A percentile compares a stretch with the other conserved stretches of the same genome.
phyloP scores from a whole-genome alignment of 257 asterid genomes.

The Striga asiatica region DNA sequence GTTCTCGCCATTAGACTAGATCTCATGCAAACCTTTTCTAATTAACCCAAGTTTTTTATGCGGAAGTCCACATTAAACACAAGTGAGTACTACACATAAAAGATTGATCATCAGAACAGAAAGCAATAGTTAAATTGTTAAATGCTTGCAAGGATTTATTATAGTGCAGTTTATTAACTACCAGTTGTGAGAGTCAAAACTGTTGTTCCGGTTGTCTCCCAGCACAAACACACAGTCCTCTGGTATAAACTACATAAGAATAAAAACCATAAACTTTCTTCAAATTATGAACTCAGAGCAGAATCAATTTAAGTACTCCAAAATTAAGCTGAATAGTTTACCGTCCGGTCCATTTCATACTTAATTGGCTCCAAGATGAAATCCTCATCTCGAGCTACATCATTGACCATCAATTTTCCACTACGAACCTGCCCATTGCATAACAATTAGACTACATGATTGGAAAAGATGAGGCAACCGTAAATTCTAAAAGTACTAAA shows the following conservation, averaged over 20 bases:
- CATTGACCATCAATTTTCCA: conserved; percentile 70
- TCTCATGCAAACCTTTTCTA: too few relatives aligned
- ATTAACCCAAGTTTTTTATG: too few relatives aligned
- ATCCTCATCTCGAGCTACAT: conserved; percentile 57
- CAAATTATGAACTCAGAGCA: too few relatives aligned
- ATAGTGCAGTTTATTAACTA: conserved; percentile 11
- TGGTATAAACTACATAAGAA: conserved; percentile 60
- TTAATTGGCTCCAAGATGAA: conserved; percentile 70
- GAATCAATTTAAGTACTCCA: conserved; percentile 6
- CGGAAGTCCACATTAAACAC: not conserved
- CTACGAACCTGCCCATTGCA: conserved; percentile 40
- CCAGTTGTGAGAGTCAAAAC: conserved; percentile 90
- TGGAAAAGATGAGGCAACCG: not conserved
- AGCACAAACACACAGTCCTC: conserved; percentile 80
- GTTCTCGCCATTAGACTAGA: not conserved
- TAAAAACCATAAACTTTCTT: conserved; percentile 9
- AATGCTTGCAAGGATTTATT: not conserved
- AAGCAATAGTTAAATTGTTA: too few relatives aligned
- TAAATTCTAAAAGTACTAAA: conserved; percentile 7
- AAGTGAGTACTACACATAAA: not conserved
- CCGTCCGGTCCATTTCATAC: conserved; percentile 73
- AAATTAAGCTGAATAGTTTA: conserved; percentile 23
- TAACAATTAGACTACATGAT: not conserved
- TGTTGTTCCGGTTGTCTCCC: conserved; percentile 97
- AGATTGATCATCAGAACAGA: not conserved